Conservation (phyloP, 495 filamentous ascomycete species). For the Bacidia rubella region DNA sequence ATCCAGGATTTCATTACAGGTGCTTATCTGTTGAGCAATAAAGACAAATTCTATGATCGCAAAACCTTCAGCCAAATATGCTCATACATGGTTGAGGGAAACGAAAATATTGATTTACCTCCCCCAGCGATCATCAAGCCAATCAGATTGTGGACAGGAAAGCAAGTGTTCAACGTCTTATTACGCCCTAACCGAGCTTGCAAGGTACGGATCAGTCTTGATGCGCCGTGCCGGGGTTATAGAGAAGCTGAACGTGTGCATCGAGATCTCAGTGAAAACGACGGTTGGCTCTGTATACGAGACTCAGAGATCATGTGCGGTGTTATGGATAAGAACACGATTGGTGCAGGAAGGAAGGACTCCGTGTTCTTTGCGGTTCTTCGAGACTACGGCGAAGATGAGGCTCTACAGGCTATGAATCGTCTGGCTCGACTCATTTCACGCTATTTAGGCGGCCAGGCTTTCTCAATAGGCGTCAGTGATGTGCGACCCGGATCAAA, state of each 20-base stretch:
- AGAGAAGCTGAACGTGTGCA: constrained; percentile 35
- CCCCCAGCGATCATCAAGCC: constrained; percentile 77
- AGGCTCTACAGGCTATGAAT: constrained; percentile 87
- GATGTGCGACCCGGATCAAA: constrained; percentile 72
- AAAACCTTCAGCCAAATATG: constrained; percentile 77
- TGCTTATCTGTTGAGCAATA: constrained; percentile 79
- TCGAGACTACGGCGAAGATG: constrained; percentile 81
- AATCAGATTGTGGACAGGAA: constrained; percentile 86
- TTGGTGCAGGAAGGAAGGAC: constrained; percentile 94
- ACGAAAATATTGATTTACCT: constrained; percentile 69
- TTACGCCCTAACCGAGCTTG: constrained; percentile 81
- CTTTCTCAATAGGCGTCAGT: constrained; percentile 91
- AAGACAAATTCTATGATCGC: constrained; percentile 84
- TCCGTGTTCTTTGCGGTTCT: constrained; percentile 94
- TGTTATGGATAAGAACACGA: constrained; percentile 91
- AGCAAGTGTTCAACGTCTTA: constrained; percentile 90
- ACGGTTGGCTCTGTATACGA: constrained; percentile 78
- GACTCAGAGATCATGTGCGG: constrained; percentile 98
- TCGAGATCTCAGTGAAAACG: constrained; percentile 70
- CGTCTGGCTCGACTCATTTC: constrained; percentile 81
- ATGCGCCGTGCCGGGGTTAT: constrained; percentile 81
- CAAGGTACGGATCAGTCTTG: constrained; percentile 75
- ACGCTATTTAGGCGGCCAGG: constrained; percentile 73
- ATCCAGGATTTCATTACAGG: constrained; percentile 98
- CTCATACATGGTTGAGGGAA: constrained; percentile 81